Evolutionary conservation across 2,329 filamentous ascomycete genomes (phyloP), one percentile per base, ranked within the genome.

Genomic region (Penicillium fuscoglaucum): DNA sequence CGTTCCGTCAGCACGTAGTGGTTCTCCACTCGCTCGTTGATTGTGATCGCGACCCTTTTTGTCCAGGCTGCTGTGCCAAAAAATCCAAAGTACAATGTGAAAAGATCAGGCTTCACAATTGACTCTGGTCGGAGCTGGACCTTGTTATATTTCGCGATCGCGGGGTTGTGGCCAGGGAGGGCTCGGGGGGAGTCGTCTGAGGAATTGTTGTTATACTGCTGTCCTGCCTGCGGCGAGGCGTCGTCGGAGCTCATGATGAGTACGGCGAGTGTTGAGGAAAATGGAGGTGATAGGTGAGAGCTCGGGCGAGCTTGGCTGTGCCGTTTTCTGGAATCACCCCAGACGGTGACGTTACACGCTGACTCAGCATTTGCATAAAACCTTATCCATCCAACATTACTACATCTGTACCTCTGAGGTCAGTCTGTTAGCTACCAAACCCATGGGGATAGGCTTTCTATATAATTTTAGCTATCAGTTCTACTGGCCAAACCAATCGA

Each of bases 41-140:
- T 59, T 17, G 17, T 35, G 0, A 19, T 13, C 15, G 45, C 55
- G 1, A 62, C 51, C 26, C 37, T 58, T 9, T 35, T 43, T 24
- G 64, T 55, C 64, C 69, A 75, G 43, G 50, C 59, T 8, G 41
- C 26, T 3, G 50, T 48, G 1, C 69, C 67, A 39, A 65, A 58
- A 51, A 72, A 74, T 19, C 69, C 66, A 41, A 74, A 57, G 51
- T 66, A 68, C 8, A 71, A 57, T 15, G 66, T 68, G 49, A 74
- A 64, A 2, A 56, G 56, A 45, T 70, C 69, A 0, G 71, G 70
- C 17, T 55, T 61, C 3, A 61, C 53, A 45, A 70, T 59, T 21
- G 67, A 52, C 10, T 72, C 68, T n/a, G 64, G 65, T 10, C 68
- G 67, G 43, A 73, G 41, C 4, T 61, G 33, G 49, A 67, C 21